Evolutionary conservation across 495 filamentous ascomycete species (phyloP).

Genomic region (Amniculicola lignicola): DNA sequence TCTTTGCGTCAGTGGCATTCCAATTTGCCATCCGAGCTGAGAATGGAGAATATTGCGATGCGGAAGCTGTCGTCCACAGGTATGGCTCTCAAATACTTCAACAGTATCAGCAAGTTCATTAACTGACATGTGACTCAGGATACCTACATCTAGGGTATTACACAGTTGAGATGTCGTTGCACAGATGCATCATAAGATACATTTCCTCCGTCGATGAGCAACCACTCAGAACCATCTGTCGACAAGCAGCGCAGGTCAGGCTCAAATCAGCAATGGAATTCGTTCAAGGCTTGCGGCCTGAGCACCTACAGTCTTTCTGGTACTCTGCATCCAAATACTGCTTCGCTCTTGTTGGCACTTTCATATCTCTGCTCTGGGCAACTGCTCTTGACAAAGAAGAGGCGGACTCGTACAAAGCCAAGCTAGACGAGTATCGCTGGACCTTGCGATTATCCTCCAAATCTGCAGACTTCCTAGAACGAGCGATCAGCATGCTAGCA

Average conservation of each 20-base stretch:
- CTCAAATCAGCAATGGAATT: constrained; percentile 75
- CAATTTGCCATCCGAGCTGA: constrained; percentile 50
- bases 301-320: constrained; percentile 71
- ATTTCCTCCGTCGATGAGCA: constrained; percentile 48
- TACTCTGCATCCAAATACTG: constrained; percentile 37
- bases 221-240: constrained; percentile 38
- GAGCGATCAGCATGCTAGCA: constrained; percentile 33
- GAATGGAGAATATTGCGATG: constrained; percentile 48
- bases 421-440: constrained; percentile 34
- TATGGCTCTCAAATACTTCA: constrained; percentile 2
- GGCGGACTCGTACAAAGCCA: constrained; percentile 28
- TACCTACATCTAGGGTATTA: constrained; percentile 62
- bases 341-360: constrained; percentile 33
- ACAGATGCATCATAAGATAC: constrained; percentile 58
- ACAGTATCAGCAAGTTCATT: neutral
- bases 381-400: constrained; percentile 31
- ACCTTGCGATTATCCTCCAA: constrained; percentile 29
- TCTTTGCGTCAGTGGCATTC: constrained; percentile 59
- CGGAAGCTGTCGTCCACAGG: constrained; percentile 31
- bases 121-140: constrained; percentile 37
- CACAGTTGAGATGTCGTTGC: constrained; percentile 60
- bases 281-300: constrained; percentile 67
- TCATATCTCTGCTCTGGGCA: constrained; percentile 30
- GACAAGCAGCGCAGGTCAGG: constrained; percentile 50
- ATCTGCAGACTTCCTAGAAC: constrained; percentile 32